phyloP scores from a whole-genome alignment of 2,329 filamentous ascomycete genomes.

The Erysiphe pisi region DNA sequence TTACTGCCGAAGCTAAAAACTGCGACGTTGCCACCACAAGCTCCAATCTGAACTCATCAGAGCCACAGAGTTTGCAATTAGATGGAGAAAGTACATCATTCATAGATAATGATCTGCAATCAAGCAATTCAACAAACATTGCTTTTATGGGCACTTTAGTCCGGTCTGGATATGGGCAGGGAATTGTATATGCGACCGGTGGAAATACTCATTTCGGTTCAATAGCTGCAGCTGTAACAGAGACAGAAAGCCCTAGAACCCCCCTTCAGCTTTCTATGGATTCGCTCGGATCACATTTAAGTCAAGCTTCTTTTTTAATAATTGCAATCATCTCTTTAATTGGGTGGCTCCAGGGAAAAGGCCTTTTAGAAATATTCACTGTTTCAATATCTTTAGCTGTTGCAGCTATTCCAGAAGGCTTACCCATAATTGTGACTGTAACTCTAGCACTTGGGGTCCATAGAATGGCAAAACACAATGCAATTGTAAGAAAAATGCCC shows the following conservation, averaged over 20 bases:
- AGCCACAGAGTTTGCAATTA: conserved; percentile 47
- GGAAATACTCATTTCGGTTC: conserved; percentile 90
- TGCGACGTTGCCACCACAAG: conserved; percentile 34
- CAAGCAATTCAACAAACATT: conserved; percentile 75
- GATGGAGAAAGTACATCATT: conserved; percentile 48
- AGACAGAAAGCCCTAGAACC: conserved; percentile 89
- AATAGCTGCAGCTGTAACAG: conserved; percentile 85
- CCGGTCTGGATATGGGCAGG: conserved; percentile 87
- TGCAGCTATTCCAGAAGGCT: conserved; percentile 86
- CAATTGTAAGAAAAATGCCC: conserved; percentile 88
- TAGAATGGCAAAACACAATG: conserved; percentile 88
- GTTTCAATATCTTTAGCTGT: conserved; percentile 96
- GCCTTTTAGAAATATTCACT: conserved; percentile 86
- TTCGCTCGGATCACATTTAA: conserved; percentile 86
- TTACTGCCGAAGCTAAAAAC: conserved; percentile 54
- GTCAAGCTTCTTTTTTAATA: conserved; percentile 90
- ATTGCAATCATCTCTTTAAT: conserved; percentile 89
- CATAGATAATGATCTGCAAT: conserved; percentile 53
- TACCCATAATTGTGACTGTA: conserved; percentile 97
- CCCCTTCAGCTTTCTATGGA: conserved; percentile 96
- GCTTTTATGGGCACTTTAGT: conserved; percentile 98
- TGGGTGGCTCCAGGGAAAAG: conserved; percentile 80
- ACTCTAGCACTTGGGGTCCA: conserved; percentile 90
- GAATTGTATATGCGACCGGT: conserved; percentile 94
- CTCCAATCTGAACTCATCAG: conserved; percentile 34